Percentiles rank a stretch among this genome's conserved stretches.
These are phyloP conservation scores for Aspergillaceae sp. DNA, from an alignment of 2,329 filamentous ascomycete species.

Conservation along the genomic window DNA sequence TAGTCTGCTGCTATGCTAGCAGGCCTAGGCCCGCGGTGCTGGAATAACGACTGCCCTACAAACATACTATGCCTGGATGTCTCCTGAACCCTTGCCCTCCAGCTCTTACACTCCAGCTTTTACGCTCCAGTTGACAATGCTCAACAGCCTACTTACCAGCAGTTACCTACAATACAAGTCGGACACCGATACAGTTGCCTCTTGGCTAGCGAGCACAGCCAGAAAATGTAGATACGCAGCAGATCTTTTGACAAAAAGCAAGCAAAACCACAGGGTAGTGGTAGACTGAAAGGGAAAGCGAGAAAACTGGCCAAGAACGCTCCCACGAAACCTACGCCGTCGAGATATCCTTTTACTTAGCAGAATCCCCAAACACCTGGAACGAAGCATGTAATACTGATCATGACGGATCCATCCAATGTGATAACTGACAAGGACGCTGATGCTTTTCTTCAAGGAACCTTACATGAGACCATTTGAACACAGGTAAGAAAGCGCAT, in stretches of 20 bases:
- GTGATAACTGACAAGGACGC: too few species aligned
- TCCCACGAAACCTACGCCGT: not conserved
- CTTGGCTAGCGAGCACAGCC: slow-evolving; percentile 21
- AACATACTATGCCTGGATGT: not conserved
- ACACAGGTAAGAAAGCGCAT: too few species aligned
- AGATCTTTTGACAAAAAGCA: not conserved
- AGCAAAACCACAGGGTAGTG: not conserved
- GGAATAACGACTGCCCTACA: not conserved
- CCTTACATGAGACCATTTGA: too few species aligned
- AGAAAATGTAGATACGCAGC: slow-evolving; percentile 15
- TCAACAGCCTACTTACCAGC: slow-evolving; percentile 3
- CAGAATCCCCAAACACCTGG: too few species aligned
- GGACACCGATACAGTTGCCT: slow-evolving; percentile 18
- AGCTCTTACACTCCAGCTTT: not conserved
- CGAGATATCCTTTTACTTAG: too few species aligned
- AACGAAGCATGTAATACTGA: too few species aligned
- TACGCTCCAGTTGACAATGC: not conserved
- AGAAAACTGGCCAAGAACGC: slow-evolving; percentile 3
- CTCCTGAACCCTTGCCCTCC: too few species aligned
- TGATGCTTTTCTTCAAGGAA: too few species aligned
- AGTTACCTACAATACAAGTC: slow-evolving; percentile 20
- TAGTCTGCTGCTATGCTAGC: too few species aligned
- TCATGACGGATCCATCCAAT: too few species aligned
- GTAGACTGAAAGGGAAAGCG: slow-evolving; percentile 4
- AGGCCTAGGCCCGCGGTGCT: too few species aligned